Evolutionary conservation across 805 yeast species (phyloP).

Genomic region (Myxozyma melibiosi): DNA sequence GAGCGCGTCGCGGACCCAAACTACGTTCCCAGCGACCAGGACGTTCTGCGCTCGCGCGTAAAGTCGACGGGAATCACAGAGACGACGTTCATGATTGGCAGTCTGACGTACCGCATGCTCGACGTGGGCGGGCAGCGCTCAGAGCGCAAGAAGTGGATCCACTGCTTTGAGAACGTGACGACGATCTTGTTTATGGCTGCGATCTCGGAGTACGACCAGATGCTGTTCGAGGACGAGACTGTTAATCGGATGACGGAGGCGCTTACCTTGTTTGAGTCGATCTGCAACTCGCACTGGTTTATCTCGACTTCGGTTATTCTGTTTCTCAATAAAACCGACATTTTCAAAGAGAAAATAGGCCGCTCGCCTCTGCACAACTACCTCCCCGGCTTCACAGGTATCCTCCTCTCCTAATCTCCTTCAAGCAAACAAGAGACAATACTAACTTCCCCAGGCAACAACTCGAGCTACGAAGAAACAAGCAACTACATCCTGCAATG

Average conservation of each 20-base stretch:
- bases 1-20: conserved; percentile 60
- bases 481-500: conserved; percentile 68
- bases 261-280: conserved; percentile 75
- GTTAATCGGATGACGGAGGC: conserved; percentile 93
- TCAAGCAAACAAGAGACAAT: not conserved
- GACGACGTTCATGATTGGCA: conserved; percentile 69
- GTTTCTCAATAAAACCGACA: conserved; percentile 85
- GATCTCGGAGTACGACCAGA: conserved; percentile 89
- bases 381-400: conserved; percentile 67
- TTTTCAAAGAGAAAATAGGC: conserved; percentile 70
- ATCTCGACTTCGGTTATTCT: conserved; percentile 81
- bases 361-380: conserved; percentile 60
- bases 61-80: conserved; percentile 96
- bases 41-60: conserved; percentile 85
- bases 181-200: conserved; percentile 88
- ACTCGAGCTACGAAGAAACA: conserved; percentile 67
- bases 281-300: conserved; percentile 87
- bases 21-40: conserved; percentile 75
- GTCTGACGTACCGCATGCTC: conserved; percentile 69
- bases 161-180: conserved; percentile 87
- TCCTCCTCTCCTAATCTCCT: not conserved
- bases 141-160: conserved; percentile 92
- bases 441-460: conserved; percentile 54
- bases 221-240: conserved; percentile 82
- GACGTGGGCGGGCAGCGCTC: conserved; percentile 98